Conservation (phyloP, 2,329 filamentous ascomycete genomes). For the Nemania sp. region DNA sequence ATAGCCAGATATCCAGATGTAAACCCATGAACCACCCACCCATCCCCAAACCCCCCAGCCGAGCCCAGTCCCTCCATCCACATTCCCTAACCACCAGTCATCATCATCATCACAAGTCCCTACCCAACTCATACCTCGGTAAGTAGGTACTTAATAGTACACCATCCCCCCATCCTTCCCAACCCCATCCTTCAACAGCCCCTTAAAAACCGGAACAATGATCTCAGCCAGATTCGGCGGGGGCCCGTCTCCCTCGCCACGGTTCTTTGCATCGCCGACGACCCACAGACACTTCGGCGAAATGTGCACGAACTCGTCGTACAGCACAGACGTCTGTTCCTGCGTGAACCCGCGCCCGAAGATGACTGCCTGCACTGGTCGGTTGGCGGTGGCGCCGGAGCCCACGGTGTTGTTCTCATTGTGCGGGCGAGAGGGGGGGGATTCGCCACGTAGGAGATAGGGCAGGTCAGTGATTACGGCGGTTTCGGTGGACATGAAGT, state of each 20-base stretch:
- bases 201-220: background rate
- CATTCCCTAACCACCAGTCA: background rate
- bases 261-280: conserved; percentile 16
- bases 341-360: conserved; percentile 26
- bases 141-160: conserved; percentile 7
- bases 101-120: no score
- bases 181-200: conserved; percentile 10
- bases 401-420: conserved; percentile 25
- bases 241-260: background rate
- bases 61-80: background rate
- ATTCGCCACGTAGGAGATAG: conserved; percentile 11
- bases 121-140: background rate
- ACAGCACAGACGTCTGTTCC: conserved; percentile 16
- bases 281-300: conserved; percentile 13
- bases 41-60: no score
- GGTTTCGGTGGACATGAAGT: conserved; percentile 21
- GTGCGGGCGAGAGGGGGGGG: conserved; percentile 10
- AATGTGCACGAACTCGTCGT: background rate
- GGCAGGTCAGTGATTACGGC: conserved; percentile 24
- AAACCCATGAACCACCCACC: no score
- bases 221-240: conserved; percentile 11
- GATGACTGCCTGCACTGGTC: conserved; percentile 17
- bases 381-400: conserved; percentile 1
- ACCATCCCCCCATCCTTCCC: background rate
- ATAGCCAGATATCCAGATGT: no score